Conservation (phyloP, 1,139 yeast genomes). For the Saccharomyces hybrid region DNA sequence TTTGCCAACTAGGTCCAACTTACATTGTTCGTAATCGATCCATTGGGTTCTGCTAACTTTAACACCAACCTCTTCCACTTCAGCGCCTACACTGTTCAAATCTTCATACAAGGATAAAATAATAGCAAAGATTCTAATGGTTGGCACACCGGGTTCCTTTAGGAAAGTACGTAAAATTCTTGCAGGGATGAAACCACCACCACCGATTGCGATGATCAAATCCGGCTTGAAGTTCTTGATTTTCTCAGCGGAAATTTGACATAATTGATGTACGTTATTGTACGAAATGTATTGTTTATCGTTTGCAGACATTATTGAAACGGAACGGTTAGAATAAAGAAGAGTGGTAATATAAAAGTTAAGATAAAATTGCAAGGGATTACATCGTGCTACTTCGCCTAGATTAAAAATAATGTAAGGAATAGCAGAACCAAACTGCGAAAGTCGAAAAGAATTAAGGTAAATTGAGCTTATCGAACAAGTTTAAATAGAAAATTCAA, state of each 20-base stretch:
- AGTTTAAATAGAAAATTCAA: not conserved
- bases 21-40: constrained; percentile 53
- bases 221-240: constrained; percentile 45
- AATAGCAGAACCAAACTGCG: not conserved
- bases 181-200: constrained; percentile 65
- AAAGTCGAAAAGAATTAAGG: not conserved
- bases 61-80: constrained; percentile 46
- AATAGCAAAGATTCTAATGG: constrained; percentile 58
- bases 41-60: constrained; percentile 59
- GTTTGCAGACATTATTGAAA: constrained; percentile 23
- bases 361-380: not conserved
- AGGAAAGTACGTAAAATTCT: constrained; percentile 55
- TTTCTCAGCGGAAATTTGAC: constrained; percentile 47
- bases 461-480: not conserved
- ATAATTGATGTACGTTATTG: constrained; percentile 54
- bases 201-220: constrained; percentile 58
- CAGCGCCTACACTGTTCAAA: constrained; percentile 39
- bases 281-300: constrained; percentile 53
- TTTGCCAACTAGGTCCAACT: constrained; percentile 48
- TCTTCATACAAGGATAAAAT: constrained; percentile 57
- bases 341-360: not conserved
- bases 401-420: not conserved
- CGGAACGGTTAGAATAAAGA: not conserved
- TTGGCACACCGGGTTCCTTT: constrained; percentile 47
- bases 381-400: not conserved